Evolutionary conservation across 495 filamentous ascomycete genomes (phyloP).

Genomic region (Podospora pseudocomata): DNA sequence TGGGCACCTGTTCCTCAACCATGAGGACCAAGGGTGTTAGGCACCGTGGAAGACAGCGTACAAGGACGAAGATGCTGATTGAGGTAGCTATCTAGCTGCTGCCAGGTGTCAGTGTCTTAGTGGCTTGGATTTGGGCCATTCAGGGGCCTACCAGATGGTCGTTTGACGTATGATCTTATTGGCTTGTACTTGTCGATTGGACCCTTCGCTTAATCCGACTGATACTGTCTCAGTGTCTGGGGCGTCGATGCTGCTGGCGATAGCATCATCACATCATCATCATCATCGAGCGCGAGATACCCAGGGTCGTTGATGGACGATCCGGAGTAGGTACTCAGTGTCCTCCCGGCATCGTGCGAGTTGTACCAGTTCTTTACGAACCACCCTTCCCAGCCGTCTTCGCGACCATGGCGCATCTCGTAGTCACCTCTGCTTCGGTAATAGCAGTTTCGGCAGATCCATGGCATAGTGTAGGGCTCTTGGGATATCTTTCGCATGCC

Average conservation of each 20-base stretch:
- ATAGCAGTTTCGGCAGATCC: not conserved
- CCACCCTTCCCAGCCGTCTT: not conserved
- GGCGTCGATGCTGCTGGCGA: not conserved
- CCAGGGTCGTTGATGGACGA: not conserved
- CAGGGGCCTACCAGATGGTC: not conserved
- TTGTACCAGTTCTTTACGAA: not conserved
- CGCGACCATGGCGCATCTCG: not conserved
- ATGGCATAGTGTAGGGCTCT: not conserved
- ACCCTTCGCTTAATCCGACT: not conserved
- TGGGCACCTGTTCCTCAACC: too few species aligned
- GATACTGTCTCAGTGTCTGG: not conserved
- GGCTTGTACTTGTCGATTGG: not conserved
- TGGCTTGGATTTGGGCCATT: not conserved
- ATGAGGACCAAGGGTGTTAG: not conserved
- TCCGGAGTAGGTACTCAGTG: not conserved
- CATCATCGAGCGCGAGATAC: not conserved
- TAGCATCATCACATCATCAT: too few species aligned
- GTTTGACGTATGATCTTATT: not conserved
- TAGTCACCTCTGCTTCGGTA: not conserved
- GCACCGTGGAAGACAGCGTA: not conserved
- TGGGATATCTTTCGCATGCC: not conserved
- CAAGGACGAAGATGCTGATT: not conserved
- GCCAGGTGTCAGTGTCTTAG: not conserved
- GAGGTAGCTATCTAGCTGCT: not conserved
- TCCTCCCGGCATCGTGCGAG: not conserved